Base-by-base conservation (phyloP, 345 rosid species). In the Citrus trifoliata region DNA sequence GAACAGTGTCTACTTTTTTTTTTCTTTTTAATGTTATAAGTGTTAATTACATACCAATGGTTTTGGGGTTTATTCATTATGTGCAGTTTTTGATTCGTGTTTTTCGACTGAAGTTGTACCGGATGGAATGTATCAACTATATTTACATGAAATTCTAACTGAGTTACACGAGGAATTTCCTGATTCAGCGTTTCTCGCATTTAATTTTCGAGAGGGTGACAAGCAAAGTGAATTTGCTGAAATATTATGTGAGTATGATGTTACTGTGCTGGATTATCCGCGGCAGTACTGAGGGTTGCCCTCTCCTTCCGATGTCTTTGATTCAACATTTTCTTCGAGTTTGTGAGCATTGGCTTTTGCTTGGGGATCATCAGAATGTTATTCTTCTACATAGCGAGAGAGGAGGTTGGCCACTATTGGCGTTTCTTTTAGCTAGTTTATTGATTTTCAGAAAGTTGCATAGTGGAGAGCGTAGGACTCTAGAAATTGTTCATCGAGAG, bases 351-450 rank as follows among this genome's bases (percentile, higher is more conserved):
- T 96, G 99, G 99, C 97, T 96, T 76, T 85, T 91, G 22, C 85
- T 80, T 46, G 92, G 89, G 80, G 88, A 87, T 79, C 91, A 88
- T 75, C 97, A 91, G 71, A 93, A 94, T 85, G 82, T 96, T 35
- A 77, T 96, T 79, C 97, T 96, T 56, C 85, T 94, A 58, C 98
- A 96, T 77, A 90, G 99, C 5, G 98, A 94, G 83, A 92, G 99
- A 88, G 99, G 99, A 42, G 98, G 95, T 48, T 94, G 99, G 99
- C 98, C 99, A 1, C 89, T 96, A 78, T 66, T 96, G 88, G 97
- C 99, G 3, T 96, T 92, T 82, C 76, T 96, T 33, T 77, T 96
- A 8, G 90, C 99, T 42, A 90, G 97, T 78, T 88, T 96, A 80
- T 81, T 96, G 88, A 86, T 94, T 80, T 96, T 96, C 85, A 87